phyloP scores from a whole-genome alignment of 1,284 basidiomycete species.

The Trichosporon sp. region DNA sequence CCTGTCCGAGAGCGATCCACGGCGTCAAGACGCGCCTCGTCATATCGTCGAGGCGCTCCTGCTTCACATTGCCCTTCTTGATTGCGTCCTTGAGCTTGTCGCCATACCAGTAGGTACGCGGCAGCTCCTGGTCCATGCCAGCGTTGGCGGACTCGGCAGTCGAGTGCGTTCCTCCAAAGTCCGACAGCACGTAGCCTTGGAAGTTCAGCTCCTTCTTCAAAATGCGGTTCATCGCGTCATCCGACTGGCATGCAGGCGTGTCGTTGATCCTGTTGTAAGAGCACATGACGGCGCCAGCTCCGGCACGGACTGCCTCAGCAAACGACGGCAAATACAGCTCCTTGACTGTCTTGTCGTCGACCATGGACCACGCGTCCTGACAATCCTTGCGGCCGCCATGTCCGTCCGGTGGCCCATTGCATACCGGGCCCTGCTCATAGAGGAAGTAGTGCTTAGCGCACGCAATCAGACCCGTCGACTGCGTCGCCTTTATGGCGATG shows the following conservation, averaged over 20 bases:
- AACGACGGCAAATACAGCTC: constrained; percentile 58
- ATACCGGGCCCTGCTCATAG: constrained; percentile 56
- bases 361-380: constrained; percentile 39
- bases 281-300: constrained; percentile 56
- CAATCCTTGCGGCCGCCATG: constrained; percentile 43
- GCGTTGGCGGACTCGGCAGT: constrained; percentile 55
- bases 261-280: constrained; percentile 71
- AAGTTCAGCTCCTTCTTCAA: constrained; percentile 71
- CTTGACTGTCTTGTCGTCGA: constrained; percentile 55
- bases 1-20: constrained; percentile 67
- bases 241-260: constrained; percentile 77
- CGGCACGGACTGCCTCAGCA: constrained; percentile 59
- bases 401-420: constrained; percentile 40
- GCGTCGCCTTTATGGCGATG: constrained; percentile 52
- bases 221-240: constrained; percentile 71
- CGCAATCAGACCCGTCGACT: constrained; percentile 54
- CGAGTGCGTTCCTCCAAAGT: constrained; percentile 52
- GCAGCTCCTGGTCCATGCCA: constrained; percentile 60
- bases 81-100: constrained; percentile 67
- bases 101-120: constrained; percentile 49
- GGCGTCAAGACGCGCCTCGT: constrained; percentile 61
- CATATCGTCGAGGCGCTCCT: constrained; percentile 62
- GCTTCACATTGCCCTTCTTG: constrained; percentile 68
- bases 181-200: constrained; percentile 56
- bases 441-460: constrained; percentile 56